Evolutionary conservation across 2,329 filamentous ascomycete species (phyloP), one percentile per base, ranked within the genome.

Genomic region (Sphaceloma murrayae): DNA sequence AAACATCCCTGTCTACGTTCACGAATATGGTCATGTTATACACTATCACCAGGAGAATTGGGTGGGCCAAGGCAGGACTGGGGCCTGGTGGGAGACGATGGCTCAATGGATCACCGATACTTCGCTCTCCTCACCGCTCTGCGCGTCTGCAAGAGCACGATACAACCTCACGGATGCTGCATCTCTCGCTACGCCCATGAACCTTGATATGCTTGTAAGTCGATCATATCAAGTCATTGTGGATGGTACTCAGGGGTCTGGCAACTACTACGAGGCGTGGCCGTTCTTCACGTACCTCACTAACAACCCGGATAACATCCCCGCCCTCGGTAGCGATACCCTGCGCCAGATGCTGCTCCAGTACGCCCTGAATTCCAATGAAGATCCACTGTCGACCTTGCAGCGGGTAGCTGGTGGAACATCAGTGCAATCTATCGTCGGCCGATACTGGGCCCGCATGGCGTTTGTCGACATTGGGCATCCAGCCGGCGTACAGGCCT

Each of bases 231-330:
- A 70, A 48, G 65, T 69, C 17, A 59, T 73, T 3, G 67, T 73
- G 3, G 70, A 73, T 2, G 59, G 63, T 0, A 48, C 51, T 0
- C 10, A 10, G 1, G 53, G 56, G 21, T 56, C 58, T 2, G 69
- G 64, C 9, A 73, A 73, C 55, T 68, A 72, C 53, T 73, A 74
- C 56, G 60, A 72, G 48, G 66, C 69, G 1, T 74, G 68, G 68
- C 70, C 70, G 0, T 70, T 73, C 49, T 53, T 73, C 22, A 56
- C 63, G 1, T 73, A 70, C 53, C 54, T 73, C 42, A 65, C 66
- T 29, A 63, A 67, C 50, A 73, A 73, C 54, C 69, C 62, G 0
- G 69, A 72, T 51, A 54, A 61, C 17, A 66, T 63, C 44, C 49
- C 48, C 8, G 52, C 51, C 1, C 49, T 58, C 8, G 56, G 56